These are phyloP conservation scores for Biscogniauxia mediterranea DNA, from an alignment of 2,329 filamentous ascomycete species.

Conservation along the genomic window DNA sequence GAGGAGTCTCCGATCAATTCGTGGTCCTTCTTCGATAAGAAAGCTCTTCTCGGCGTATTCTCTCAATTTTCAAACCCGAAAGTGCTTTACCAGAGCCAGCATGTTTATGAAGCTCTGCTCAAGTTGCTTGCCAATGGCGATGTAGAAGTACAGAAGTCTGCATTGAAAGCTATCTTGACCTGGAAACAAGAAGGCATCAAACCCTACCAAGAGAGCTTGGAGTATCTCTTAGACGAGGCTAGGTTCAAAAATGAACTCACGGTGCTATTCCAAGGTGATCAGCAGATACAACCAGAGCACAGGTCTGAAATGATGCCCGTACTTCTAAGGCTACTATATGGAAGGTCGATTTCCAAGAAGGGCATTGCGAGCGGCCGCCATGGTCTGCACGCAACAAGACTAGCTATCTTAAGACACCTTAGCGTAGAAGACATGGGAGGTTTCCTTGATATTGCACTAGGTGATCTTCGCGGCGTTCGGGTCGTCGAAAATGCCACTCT, in stretches of 20 bases:
- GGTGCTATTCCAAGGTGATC: constrained; percentile 76
- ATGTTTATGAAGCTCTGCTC: constrained; percentile 75
- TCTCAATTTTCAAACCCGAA: constrained; percentile 83
- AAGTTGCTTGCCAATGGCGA: constrained; percentile 83
- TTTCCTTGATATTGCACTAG: constrained; percentile 81
- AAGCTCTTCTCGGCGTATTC: constrained; percentile 78
- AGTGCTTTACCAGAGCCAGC: constrained; percentile 73
- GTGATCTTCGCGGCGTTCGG: constrained; percentile 61
- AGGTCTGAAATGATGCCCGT: constrained; percentile 76
- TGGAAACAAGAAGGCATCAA: constrained; percentile 81
- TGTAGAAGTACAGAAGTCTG: constrained; percentile 79
- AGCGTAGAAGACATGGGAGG: constrained; percentile 70
- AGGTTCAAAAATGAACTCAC: constrained; percentile 93
- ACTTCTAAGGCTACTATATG: constrained; percentile 83
- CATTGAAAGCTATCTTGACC: constrained; percentile 78
- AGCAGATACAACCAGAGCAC: constrained; percentile 71
- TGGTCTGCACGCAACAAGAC: constrained; percentile 76
- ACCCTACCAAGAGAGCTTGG: constrained; percentile 79
- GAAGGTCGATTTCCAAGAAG: constrained; percentile 80
- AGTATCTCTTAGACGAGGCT: constrained; percentile 85
- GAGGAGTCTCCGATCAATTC: constrained; percentile 32
- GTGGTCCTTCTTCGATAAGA: constrained; percentile 79
- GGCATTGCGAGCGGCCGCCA: constrained; percentile 74
- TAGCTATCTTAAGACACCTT: constrained; percentile 78
- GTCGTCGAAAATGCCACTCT: constrained; percentile 52